Evolutionary conservation across 2,329 filamentous ascomycete genomes (phyloP).

Genomic region (Leptographium galeiforme): DNA sequence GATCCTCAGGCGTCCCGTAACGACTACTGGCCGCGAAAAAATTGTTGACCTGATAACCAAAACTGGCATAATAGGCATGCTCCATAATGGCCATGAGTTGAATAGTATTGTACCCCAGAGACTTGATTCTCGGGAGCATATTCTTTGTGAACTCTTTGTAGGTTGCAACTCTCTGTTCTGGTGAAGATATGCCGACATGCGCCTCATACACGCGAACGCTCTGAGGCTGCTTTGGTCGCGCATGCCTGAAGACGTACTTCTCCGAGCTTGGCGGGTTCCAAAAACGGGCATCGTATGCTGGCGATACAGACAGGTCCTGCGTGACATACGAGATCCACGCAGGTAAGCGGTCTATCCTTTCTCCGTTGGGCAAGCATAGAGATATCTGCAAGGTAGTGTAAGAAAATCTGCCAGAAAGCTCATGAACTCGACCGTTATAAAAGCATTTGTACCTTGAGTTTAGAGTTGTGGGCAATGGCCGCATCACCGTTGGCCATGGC

Average conservation of each 20-base stretch:
- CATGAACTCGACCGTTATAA: too few species aligned
- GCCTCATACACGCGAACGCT: slow-evolving; percentile 94
- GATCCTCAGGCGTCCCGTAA: slow-evolving; percentile 83
- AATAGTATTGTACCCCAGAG: slow-evolving; percentile 90
- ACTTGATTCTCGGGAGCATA: slow-evolving; percentile 81
- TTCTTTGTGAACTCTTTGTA: slow-evolving; percentile 96
- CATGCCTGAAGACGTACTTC: slow-evolving; percentile 73
- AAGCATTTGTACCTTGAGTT: slow-evolving; percentile 60
- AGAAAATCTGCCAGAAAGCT: neutral
- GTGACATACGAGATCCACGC: slow-evolving; percentile 98
- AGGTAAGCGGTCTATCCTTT: slow-evolving; percentile 75
- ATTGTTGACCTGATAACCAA: slow-evolving; percentile 96
- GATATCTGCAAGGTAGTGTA: slow-evolving; percentile 51
- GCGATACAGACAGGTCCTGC: slow-evolving; percentile 79
- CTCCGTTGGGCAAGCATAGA: slow-evolving; percentile 63
- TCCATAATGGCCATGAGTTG: slow-evolving; percentile 99
- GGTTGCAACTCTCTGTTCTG: slow-evolving; percentile 74
- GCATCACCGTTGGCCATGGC: slow-evolving; percentile 55
- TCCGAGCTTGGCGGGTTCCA: slow-evolving; percentile 80
- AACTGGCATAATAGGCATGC: slow-evolving; percentile 97
- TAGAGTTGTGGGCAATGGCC: slow-evolving; percentile 83
- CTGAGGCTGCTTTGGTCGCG: slow-evolving; percentile 65
- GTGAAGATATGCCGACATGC: slow-evolving; percentile 94
- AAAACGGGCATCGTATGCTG: slow-evolving; percentile 87
- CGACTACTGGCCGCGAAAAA: slow-evolving; percentile 97